Conservation (phyloP, 345 rosid genomes). For the Garcia nutans region DNA sequence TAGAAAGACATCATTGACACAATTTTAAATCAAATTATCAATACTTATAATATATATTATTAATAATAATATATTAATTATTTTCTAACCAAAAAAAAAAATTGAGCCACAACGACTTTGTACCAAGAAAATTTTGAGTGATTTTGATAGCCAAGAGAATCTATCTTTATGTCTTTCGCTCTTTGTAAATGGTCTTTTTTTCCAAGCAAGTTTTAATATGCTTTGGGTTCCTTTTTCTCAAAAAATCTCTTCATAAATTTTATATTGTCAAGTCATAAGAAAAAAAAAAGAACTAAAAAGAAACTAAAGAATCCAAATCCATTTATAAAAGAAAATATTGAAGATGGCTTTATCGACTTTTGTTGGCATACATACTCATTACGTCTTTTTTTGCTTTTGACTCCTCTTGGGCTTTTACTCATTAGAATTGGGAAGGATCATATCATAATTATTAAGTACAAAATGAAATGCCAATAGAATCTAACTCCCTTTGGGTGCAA, state of each 20-base stretch:
- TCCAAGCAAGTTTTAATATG: not conserved
- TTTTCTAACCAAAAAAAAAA: not conserved
- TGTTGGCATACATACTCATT: constrained; percentile 14
- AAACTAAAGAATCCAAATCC: not conserved
- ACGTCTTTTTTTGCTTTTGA: constrained; percentile 28
- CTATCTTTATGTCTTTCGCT: constrained; percentile 19
- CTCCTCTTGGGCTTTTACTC: constrained; percentile 8
- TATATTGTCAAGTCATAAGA: constrained; percentile 10
- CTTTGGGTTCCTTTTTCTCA: constrained; percentile 9
- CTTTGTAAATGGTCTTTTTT: constrained; percentile 9
- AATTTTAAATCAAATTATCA: too few relatives aligned
- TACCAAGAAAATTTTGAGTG: not conserved
- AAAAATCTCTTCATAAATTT: not conserved
- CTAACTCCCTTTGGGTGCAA: not conserved
- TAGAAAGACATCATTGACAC: too few relatives aligned
- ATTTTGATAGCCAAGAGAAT: constrained; percentile 15
- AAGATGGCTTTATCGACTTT: constrained; percentile 16
- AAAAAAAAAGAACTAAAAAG: constrained; percentile 8
- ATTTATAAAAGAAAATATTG: not conserved
- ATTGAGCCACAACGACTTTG: not conserved
- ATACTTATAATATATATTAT: too few relatives aligned
- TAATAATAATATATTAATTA: too few relatives aligned
- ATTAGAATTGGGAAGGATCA: not conserved
- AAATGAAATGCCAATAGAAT: not conserved
- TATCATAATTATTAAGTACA: too few relatives aligned